Base-by-base conservation (phyloP, 306 rosid species). In the Fragaria ananassa region DNA sequence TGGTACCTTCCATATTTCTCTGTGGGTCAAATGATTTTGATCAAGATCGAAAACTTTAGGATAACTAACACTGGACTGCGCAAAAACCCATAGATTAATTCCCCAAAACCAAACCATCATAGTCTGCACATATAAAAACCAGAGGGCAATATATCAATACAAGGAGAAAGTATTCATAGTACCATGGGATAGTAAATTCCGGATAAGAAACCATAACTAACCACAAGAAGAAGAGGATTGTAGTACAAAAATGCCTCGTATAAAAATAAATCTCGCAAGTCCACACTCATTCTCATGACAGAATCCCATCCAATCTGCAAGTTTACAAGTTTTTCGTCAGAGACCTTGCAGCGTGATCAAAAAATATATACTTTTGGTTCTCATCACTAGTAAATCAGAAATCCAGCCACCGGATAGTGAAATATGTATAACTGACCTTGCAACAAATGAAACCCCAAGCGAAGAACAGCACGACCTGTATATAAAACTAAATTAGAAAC, bases 101-200 rank as follows among this genome's bases (percentile, higher is more conserved):
- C 99, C 99, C 99, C 99, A 96, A 68, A 96, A 89, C 99, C 99
- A 96, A 83, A 96, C 91, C 86, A 90, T 86, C 90, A 91, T 74
- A 82, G 99, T 85, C 99, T 96, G 93, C 85, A 85, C 50, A 81
- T 23, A 75, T 47, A 29, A 70, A 87, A 78, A 72, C 70, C 73
- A 79, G 58, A 73, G n/a, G 31, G 68, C 73, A 54, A 68, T 37
- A 46, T 77, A 47, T 80, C 71, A 69, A 41, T 69, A 66, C 49
- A 42, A 74, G 51, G 70, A 72, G 68, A 76, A 80, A 78, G 51
- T 74, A 70, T 39, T 21, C 19, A 64, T 45, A 63, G 73, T 65
- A 73, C 65, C 31, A 37, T 35, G 73, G 35, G 70, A 68, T 72
- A 75, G 31, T 23, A 34, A 69, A 51, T 39, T 74, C 61, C 50